Percentiles rank a stretch among this genome's conserved stretches.
These are phyloP conservation scores for Lactarius sp. DNA, from an alignment of 768 basidiomycete genomes.

Conservation along the genomic window DNA sequence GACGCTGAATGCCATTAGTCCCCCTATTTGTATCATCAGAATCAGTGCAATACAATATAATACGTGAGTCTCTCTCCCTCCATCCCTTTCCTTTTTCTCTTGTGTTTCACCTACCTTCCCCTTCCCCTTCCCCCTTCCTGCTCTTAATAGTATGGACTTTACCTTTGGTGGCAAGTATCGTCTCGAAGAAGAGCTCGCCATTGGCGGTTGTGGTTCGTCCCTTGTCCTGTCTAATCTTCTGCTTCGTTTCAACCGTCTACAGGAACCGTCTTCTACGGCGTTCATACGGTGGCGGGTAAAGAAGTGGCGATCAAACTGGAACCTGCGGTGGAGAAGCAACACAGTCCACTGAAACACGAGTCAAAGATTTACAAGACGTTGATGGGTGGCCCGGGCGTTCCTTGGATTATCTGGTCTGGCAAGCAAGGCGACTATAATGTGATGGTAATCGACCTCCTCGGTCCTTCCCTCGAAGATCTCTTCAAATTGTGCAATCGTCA, in stretches of 20 bases:
- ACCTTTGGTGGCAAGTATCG: conserved; percentile 74
- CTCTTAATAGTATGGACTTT: conserved; percentile 31
- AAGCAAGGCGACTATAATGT: conserved; percentile 94
- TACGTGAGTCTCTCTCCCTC: background rate
- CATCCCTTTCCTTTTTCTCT: background rate
- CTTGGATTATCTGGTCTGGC: conserved; percentile 90
- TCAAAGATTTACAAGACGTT: conserved; percentile 89
- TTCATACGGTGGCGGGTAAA: conserved; percentile 76
- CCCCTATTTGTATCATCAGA: conserved; percentile 7
- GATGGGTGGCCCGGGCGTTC: conserved; percentile 84
- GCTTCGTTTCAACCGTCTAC: background rate
- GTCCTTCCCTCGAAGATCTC: conserved; percentile 81
- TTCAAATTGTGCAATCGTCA: conserved; percentile 88
- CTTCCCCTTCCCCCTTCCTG: background rate
- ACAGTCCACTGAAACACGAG: conserved; percentile 79
- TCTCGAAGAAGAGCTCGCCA: conserved; percentile 74
- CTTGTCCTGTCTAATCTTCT: background rate
- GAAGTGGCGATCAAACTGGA: conserved; percentile 83
- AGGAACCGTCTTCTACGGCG: conserved; percentile 76
- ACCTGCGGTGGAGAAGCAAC: conserved; percentile 46
- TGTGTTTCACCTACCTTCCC: background rate
- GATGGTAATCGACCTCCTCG: conserved; percentile 95
- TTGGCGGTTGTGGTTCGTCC: conserved; percentile 67
- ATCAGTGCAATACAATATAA: conserved; percentile 6
- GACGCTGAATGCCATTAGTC: conserved; percentile 2